Evolutionary conservation across 352 stramenopile genomes (phyloP).

Genomic region (Globisporangium solare): DNA sequence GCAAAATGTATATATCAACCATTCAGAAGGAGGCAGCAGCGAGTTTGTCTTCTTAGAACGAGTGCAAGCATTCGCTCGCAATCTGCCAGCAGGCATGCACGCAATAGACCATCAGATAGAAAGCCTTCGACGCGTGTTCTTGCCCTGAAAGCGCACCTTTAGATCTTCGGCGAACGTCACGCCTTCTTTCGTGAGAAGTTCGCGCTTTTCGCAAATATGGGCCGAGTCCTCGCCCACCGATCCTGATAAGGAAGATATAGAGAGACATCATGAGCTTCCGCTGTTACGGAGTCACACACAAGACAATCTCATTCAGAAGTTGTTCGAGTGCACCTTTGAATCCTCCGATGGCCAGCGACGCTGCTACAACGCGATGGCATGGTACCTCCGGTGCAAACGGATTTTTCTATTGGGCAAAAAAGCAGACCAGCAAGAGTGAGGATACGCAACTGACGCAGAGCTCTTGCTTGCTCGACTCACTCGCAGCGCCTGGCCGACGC

Average conservation of each 20-base stretch:
- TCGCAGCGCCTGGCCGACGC: conserved; percentile 74
- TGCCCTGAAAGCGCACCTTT: conserved; percentile 33
- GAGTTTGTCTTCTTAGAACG: conserved; percentile 23
- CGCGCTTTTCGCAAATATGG: conserved; percentile 65
- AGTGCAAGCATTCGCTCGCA: conserved; percentile 36
- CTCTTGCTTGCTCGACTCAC: conserved; percentile 21
- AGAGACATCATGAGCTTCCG: too few relatives aligned
- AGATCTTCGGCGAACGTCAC: conserved; percentile 52
- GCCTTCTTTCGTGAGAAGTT: conserved; percentile 55
- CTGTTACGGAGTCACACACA: too few relatives aligned
- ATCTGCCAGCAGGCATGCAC: conserved; percentile 25
- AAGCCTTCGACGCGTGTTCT: too few relatives aligned
- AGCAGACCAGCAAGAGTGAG: background rate
- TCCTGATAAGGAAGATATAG: conserved; percentile 21
- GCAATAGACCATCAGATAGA: background rate
- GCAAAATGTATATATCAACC: background rate
- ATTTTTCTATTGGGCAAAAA: conserved; percentile 55
- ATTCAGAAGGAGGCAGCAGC: conserved; percentile 7
- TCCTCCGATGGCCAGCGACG: conserved; percentile 56
- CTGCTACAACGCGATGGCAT: conserved; percentile 77
- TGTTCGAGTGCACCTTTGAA: conserved; percentile 45
- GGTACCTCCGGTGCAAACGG: conserved; percentile 74
- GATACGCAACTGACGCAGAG: background rate
- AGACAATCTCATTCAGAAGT: background rate
- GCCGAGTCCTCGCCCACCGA: conserved; percentile 52